A percentile compares a stretch with the other conserved stretches of the same genome.
Evolutionary conservation across 1,139 yeast species (phyloP).

Genomic region (Lodderomyces jiufengensis): DNA sequence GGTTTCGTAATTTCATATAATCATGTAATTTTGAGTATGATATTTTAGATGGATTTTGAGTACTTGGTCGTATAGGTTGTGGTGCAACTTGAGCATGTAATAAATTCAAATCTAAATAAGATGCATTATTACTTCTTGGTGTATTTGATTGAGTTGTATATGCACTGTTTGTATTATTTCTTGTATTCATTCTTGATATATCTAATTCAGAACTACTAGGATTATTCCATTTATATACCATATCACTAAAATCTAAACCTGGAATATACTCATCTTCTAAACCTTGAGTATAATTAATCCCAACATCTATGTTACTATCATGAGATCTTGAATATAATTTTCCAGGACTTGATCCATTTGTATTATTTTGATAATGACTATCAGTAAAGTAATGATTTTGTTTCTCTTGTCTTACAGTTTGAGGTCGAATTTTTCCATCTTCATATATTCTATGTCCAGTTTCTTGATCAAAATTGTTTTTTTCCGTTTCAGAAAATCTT

Average conservation of each 20-base stretch:
- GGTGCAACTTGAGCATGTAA: slow-evolving; percentile 49
- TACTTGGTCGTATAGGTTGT: slow-evolving; percentile 31
- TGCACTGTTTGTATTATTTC: slow-evolving; percentile 5
- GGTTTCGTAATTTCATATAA: slow-evolving; percentile 19
- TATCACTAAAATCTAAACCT: slow-evolving; percentile 51
- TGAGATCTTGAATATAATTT: slow-evolving; percentile 32
- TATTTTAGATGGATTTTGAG: slow-evolving; percentile 12
- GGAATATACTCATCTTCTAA: slow-evolving; percentile 74
- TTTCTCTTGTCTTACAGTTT: slow-evolving; percentile 8
- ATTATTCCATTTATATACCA: slow-evolving; percentile 38
- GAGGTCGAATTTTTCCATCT: slow-evolving; percentile 47
- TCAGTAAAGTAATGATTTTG: too few relatives aligned
- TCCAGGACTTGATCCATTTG: neutral
- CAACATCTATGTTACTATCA: slow-evolving; percentile 19
- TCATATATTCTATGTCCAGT: slow-evolving; percentile 50
- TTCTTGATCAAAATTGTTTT: slow-evolving; percentile 47
- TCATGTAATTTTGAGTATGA: slow-evolving; percentile 27
- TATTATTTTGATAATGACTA: neutral
- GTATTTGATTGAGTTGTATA: slow-evolving; percentile 18
- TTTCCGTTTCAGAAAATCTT: slow-evolving; percentile 56
- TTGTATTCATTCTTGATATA: slow-evolving; percentile 9
- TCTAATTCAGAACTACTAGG: slow-evolving; percentile 11
- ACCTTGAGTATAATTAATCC: slow-evolving; percentile 28
- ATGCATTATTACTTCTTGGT: slow-evolving; percentile 30
- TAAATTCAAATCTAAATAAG: slow-evolving; percentile 40